phyloP scores from a whole-genome alignment of 2,329 filamentous ascomycete species.

The Aspergillus candidus region DNA sequence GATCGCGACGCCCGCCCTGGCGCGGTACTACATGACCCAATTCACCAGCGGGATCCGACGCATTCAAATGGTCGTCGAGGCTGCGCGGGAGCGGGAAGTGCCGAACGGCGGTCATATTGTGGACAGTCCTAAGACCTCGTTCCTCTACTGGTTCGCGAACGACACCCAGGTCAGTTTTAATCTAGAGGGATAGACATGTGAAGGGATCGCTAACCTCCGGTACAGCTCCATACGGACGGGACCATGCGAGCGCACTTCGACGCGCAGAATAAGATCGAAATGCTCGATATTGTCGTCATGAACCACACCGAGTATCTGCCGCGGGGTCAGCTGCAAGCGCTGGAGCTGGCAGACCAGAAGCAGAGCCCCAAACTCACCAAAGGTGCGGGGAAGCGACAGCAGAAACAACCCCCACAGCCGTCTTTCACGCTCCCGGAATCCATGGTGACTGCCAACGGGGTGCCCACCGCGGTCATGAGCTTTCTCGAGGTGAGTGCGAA shows the following conservation, averaged over 20 bases:
- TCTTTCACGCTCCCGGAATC: constrained; percentile 41
- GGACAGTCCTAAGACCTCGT: constrained; percentile 67
- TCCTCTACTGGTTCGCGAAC: constrained; percentile 85
- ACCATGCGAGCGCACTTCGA: constrained; percentile 75
- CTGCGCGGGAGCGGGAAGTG: constrained; percentile 51
- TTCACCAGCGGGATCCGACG: constrained; percentile 80
- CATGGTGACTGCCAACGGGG: constrained; percentile 46
- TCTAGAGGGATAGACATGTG: neutral
- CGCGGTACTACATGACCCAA: constrained; percentile 84
- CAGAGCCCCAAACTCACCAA: constrained; percentile 56
- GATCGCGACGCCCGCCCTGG: constrained; percentile 71
- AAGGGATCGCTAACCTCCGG: constrained; percentile 1
- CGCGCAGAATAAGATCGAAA: constrained; percentile 69
- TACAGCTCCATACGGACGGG: constrained; percentile 69
- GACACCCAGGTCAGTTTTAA: constrained; percentile 66
- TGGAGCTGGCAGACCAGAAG: constrained; percentile 50
- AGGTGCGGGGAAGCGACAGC: constrained; percentile 46
- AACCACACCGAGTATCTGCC: constrained; percentile 80
- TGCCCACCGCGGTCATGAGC: constrained; percentile 51
- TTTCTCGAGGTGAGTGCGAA: constrained; percentile 54
- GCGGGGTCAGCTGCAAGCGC: constrained; percentile 50
- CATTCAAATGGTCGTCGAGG: constrained; percentile 80
- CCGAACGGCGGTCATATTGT: constrained; percentile 65
- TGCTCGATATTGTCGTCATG: constrained; percentile 72
- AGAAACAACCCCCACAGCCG: constrained; percentile 41